Evolutionary conservation across 2,329 filamentous ascomycete species (phyloP).

Genomic region (Penicillium griseofulvum): DNA sequence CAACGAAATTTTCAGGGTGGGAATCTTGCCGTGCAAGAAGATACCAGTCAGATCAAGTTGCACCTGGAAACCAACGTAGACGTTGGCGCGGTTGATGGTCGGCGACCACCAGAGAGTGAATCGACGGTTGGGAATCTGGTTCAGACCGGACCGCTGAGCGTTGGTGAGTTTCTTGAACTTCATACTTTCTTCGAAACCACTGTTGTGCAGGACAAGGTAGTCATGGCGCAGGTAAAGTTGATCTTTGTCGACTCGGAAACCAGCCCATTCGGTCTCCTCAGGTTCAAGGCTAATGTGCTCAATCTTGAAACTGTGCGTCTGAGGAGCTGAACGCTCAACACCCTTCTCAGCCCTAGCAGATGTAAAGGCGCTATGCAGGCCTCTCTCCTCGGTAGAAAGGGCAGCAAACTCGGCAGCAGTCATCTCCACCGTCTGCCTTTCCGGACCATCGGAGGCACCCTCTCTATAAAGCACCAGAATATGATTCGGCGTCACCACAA

Average conservation of each 20-base stretch:
- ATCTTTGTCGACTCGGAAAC: conserved; percentile 52
- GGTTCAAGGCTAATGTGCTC: conserved; percentile 46
- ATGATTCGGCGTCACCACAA: conserved; percentile 52
- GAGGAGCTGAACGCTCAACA: background rate
- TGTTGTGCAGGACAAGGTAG: conserved; percentile 48
- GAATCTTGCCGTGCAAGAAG: conserved; percentile 98
- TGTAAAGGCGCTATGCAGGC: conserved; percentile 36
- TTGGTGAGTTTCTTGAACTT: conserved; percentile 99
- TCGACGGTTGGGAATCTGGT: conserved; percentile 97
- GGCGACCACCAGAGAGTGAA: conserved; percentile 98
- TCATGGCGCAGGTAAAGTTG: conserved; percentile 53
- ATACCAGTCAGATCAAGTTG: conserved; percentile 97
- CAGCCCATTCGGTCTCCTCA: conserved; percentile 48
- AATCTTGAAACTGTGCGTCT: conserved; percentile 38
- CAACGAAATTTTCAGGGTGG: conserved; percentile 92
- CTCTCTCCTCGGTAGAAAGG: conserved; percentile 38
- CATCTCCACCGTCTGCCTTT: conserved; percentile 44
- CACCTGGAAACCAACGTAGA: conserved; percentile 99
- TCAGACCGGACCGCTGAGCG: conserved; percentile 91
- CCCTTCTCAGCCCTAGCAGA: background rate
- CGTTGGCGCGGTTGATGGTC: conserved; percentile 91
- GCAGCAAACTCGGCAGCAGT: conserved; percentile 48
- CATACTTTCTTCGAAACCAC: conserved; percentile 64
- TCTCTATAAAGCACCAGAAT: conserved; percentile 48
- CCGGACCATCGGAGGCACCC: conserved; percentile 13